phyloP scores from a whole-genome alignment of 129 eudicot genomes.

The Calendula officinalis region DNA sequence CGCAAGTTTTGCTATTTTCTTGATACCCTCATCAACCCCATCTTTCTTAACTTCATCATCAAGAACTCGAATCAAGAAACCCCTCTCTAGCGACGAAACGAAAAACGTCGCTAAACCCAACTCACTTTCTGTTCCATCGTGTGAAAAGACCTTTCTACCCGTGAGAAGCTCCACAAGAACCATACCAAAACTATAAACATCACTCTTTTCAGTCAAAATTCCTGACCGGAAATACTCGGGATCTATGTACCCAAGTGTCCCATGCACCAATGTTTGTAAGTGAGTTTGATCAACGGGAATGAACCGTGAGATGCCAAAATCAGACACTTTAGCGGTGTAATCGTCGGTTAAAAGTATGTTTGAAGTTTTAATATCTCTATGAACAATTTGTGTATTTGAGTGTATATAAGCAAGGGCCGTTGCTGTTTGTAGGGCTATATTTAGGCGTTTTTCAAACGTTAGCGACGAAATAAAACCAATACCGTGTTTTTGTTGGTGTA shows the following conservation, averaged over 20 bases:
- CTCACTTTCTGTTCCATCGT: conserved; percentile 21
- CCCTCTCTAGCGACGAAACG: conserved; percentile 21
- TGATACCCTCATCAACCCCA: conserved; percentile 22
- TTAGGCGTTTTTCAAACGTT: conserved; percentile 16
- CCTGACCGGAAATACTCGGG: conserved; percentile 31
- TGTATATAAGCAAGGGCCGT: conserved; percentile 23
- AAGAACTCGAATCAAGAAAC: conserved; percentile 21
- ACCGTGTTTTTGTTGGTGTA: conserved; percentile 26
- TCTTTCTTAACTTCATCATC: conserved; percentile 28
- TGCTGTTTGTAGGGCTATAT: conserved; percentile 21
- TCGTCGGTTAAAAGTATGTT: conserved; percentile 25
- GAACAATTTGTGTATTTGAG: conserved; percentile 21
- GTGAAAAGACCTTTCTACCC: conserved; percentile 25
- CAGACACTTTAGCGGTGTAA: conserved; percentile 28
- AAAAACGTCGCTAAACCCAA: conserved; percentile 26
- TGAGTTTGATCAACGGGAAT: conserved; percentile 28
- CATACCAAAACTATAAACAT: conserved; percentile 36
- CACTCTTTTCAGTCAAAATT: conserved; percentile 27
- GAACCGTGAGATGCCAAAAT: conserved; percentile 28
- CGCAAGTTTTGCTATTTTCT: conserved; percentile 13
- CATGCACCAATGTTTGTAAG: conserved; percentile 21
- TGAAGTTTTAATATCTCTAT: conserved; percentile 30
- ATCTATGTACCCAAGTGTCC: conserved; percentile 36
- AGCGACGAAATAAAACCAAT: neutral
- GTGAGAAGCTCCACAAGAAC: conserved; percentile 40